Evolutionary conservation across 169 alveolate species (phyloP), one percentile per base, ranked within the genome.

Genomic region (Blepharisma undulans): DNA sequence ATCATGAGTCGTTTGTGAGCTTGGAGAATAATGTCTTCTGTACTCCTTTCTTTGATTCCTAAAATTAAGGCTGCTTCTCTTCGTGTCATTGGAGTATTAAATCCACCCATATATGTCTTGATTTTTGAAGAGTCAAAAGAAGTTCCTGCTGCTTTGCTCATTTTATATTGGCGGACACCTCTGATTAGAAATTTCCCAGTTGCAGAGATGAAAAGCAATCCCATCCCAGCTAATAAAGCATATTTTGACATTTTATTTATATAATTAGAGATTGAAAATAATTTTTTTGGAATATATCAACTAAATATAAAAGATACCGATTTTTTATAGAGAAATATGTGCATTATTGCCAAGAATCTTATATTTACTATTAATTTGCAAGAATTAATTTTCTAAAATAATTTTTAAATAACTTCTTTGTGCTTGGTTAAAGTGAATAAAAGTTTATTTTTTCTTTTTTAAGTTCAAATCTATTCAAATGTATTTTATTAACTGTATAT

Each of bases 31-130:
- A 93, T 87, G 48, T 93, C 91, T 82, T 30, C 72, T 0, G 87
- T 91, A 22, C 93, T 91, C 7, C 90, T 66, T 72, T 96, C 95
- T 81, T 92, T 92, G 4, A 94, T 87, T 30, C 96, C 96, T 34
- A 96, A 91, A 25, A 96, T 96, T 36, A 95, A 92, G 3, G 91
- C 82, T n/a, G 98, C 98, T 93, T 96, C 98, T 91, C 96, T 87
- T 66, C 94, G 71, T 14, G 94, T 94, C 95, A 96, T 93, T 48
- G 90, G 78, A n/a, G 78, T 76, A 25, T 74, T 86, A 88, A 96
- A 96, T 30, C 95, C 95, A 48, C 98, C 97, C 82, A 87, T 90
- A 89, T 94, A 93, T 74, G 89, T 79, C 25, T 85, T 30, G n/a
- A 88, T 88, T 88, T 32, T 72, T 1, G 25, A 19, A 61, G 91